Evolutionary conservation across 768 basidiomycete species (phyloP).

Genomic region (Pleurotus cornucopiae): DNA sequence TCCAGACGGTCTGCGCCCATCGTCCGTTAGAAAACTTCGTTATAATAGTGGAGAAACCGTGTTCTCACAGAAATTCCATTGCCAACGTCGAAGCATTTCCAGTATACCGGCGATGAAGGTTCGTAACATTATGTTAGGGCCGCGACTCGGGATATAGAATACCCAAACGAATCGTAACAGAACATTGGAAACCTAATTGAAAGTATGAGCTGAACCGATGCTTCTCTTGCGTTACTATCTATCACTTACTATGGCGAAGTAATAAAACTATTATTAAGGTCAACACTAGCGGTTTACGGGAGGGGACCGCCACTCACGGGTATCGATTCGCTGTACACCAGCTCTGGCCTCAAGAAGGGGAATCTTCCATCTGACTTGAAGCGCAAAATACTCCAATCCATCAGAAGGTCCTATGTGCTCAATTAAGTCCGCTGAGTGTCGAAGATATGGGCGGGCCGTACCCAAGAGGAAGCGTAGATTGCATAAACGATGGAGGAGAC

Average conservation of each 20-base stretch:
- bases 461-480: constrained; percentile 77
- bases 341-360: constrained; percentile 65
- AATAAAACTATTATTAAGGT: constrained; percentile 52
- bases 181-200: constrained; percentile 60
- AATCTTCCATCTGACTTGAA: constrained; percentile 45
- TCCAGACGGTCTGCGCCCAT: constrained; percentile 62
- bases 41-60: constrained; percentile 3
- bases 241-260: constrained; percentile 64
- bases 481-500: constrained; percentile 61
- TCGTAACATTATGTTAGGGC: constrained; percentile 47
- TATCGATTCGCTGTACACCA: constrained; percentile 65
- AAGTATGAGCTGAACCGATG: not conserved
- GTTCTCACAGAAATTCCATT: constrained; percentile 87
- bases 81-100: constrained; percentile 77
- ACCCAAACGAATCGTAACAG: constrained; percentile 82
- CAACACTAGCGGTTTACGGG: not conserved
- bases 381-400: constrained; percentile 86
- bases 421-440: not conserved
- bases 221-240: not conserved
- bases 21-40: constrained; percentile 51
- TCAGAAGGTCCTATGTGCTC: constrained; percentile 61
- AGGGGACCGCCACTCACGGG: constrained; percentile 36
- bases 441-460: constrained; percentile 25
- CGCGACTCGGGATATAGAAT: constrained; percentile 58
- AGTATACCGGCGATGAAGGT: constrained; percentile 65